phyloP scores from a whole-genome alignment of 768 basidiomycete species.

The Suillus weaverae region DNA sequence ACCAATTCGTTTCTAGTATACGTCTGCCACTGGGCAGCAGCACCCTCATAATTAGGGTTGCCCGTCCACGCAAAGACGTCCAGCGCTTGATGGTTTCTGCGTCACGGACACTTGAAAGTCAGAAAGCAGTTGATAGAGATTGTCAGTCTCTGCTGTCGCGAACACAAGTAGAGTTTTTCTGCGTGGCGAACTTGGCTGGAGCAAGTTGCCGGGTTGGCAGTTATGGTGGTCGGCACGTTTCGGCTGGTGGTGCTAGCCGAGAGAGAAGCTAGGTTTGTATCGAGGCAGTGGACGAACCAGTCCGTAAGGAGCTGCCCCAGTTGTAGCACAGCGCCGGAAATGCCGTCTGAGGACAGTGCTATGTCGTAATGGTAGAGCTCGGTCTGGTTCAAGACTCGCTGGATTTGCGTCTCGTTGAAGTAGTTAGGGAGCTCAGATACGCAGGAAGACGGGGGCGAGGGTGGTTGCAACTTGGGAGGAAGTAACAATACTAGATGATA shows the following conservation, averaged over 20 bases:
- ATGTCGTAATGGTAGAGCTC: no score
- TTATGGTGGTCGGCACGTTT: no score
- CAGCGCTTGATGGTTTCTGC: conserved; percentile 13
- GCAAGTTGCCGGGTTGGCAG: conserved; percentile 14
- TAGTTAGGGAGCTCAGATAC: background rate
- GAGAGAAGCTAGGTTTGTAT: conserved; percentile 17
- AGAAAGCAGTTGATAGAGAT: conserved; percentile 18
- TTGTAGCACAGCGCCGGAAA: no score
- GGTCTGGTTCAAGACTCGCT: conserved; percentile 14
- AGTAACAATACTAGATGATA: conserved; percentile 19
- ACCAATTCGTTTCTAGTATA: conserved; percentile 15
- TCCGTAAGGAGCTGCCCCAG: no score
- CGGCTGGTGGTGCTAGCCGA: no score
- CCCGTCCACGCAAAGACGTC: conserved; percentile 19
- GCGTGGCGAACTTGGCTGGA: conserved; percentile 18
- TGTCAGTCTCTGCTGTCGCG: conserved; percentile 19
- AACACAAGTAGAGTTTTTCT: conserved; percentile 23
- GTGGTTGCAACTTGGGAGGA: conserved; percentile 20
- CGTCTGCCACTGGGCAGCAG: conserved; percentile 14
- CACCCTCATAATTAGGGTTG: conserved; percentile 16
- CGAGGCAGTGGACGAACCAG: conserved; percentile 13
- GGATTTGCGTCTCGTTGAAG: conserved; percentile 14
- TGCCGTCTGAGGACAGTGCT: no score
- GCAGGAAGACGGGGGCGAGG: conserved; percentile 13
- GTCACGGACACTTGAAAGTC: conserved; percentile 7